Evolutionary conservation across 352 stramenopile species (phyloP), one percentile per base, ranked within the genome.

Genomic region (Elongisporangium prolatum): DNA sequence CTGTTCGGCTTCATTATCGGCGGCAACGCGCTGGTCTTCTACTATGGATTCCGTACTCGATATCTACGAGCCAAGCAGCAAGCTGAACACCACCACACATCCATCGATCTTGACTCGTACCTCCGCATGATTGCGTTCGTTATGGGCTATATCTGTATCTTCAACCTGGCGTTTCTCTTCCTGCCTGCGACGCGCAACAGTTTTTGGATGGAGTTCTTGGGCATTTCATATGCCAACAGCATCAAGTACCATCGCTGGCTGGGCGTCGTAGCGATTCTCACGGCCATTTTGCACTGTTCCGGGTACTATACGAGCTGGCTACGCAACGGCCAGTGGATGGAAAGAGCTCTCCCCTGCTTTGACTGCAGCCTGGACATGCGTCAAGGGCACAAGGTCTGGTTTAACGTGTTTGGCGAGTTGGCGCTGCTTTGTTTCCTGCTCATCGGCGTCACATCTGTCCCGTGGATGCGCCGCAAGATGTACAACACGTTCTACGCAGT

Each of bases 1-100:
- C 64, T 76, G 17, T 65, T 80, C 22, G 48, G 77, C 52, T 72
- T 79, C 60, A 65, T 90, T n/a, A 57, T 85, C 17, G 73, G 72
- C 20, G 76, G 78, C 62, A 91, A 89, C 63, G 54, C 60, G 20
- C 63, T 88, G 38, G 76, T 71, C 61, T 85, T 78, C 60, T 91
- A 61, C 52, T 68, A 69, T 48, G 67, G 24, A 52, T 63, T 68
- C 47, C 17, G 52, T 37, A 4, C 50, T 57, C 48, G 65, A 9
- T 38, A 38, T 38, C 8, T 38, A 9, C 28, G 28, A 13, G 28
- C 28, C 21, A 16, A 57, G 54, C 25, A 48, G 38, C 48, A 56
- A 5, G 56, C 65, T 13, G 65, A 60, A 21, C 18, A 37, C 40
- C 40, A 21, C 11, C 47, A 24, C 9, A 18, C n/a, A 4, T 50